phyloP scores from a whole-genome alignment of 1,284 basidiomycete species.

The Vanrija sp. region DNA sequence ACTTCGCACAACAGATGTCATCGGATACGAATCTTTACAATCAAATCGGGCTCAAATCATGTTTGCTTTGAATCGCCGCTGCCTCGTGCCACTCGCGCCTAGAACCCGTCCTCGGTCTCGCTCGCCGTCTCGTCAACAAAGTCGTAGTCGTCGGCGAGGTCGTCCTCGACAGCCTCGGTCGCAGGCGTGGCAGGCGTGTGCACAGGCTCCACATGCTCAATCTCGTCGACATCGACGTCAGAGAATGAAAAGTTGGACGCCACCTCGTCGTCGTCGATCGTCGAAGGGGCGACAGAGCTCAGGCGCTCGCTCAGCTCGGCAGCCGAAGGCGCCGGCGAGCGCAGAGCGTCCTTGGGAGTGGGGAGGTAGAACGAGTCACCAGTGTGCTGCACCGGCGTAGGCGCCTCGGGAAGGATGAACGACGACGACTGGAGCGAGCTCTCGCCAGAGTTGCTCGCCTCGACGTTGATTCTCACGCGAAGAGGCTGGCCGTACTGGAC shows the following conservation, averaged over 20 bases:
- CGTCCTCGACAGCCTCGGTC: background rate
- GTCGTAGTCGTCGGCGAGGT: constrained; percentile 14
- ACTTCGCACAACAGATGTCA: no score
- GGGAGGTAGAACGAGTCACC: constrained; percentile 13
- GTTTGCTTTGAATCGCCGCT: background rate
- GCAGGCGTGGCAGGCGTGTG: constrained; percentile 2
- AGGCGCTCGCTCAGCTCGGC: constrained; percentile 8
- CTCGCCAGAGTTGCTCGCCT: constrained; percentile 18
- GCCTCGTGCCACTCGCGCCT: background rate
- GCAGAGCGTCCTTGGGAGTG: constrained; percentile 4
- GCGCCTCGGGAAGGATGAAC: constrained; percentile 29
- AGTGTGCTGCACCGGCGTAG: background rate
- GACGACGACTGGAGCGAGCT: constrained; percentile 26
- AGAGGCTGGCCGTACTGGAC: constrained; percentile 41
- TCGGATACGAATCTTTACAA: background rate
- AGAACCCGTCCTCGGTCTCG: constrained; percentile 20
- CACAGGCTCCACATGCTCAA: constrained; percentile 4
- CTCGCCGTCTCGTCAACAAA: constrained; percentile 19
- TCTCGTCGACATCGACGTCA: constrained; percentile 15
- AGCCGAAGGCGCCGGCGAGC: constrained; percentile 3
- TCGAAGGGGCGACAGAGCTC: constrained; percentile 6
- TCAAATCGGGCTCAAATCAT: background rate
- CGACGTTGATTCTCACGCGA: constrained; percentile 32
- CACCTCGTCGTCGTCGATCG: constrained; percentile 8
- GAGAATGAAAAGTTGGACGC: constrained; percentile 16